These are phyloP conservation scores for Botryotinia calthae DNA, from an alignment of 2,329 filamentous ascomycete genomes.

Conservation along the genomic window DNA sequence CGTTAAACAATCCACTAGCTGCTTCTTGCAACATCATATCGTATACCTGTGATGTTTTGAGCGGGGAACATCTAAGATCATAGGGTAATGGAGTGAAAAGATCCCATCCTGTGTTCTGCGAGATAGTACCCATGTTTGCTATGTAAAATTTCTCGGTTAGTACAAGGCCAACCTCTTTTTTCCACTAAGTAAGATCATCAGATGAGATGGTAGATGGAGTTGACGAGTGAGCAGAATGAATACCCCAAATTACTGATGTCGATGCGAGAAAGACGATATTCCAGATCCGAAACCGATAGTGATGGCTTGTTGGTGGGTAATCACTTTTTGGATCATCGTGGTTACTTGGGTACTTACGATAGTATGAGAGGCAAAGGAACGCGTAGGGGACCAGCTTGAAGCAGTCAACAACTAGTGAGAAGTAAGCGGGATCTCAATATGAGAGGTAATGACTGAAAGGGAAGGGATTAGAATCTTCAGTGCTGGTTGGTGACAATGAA, in stretches of 20 bases:
- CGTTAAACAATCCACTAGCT: not conserved
- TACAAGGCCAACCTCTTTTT: not conserved
- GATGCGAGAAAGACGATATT: not conserved
- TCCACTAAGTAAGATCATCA: not conserved
- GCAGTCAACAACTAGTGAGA: not conserved
- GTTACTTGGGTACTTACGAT: no score
- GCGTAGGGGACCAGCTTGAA: not conserved
- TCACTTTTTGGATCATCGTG: no score
- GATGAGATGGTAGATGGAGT: not conserved
- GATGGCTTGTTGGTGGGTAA: not conserved
- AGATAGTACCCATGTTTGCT: not conserved
- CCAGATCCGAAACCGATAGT: not conserved
- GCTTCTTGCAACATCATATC: not conserved
- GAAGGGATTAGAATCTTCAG: not conserved
- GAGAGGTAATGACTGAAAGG: not conserved
- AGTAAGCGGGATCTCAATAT: not conserved
- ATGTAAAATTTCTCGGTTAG: not conserved
- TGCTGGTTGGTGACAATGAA: not conserved
- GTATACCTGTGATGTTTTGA: no score
- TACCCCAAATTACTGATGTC: not conserved
- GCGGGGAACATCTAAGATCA: not conserved
- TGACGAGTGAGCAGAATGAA: not conserved
- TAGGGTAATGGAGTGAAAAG: not conserved
- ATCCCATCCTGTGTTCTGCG: no score
- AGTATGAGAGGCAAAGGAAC: not conserved